A percentile compares a stretch with the other conserved stretches of the same genome.
Conservation (phyloP, 495 filamentous ascomycete species). For the Annulohypoxylon bovei region DNA sequence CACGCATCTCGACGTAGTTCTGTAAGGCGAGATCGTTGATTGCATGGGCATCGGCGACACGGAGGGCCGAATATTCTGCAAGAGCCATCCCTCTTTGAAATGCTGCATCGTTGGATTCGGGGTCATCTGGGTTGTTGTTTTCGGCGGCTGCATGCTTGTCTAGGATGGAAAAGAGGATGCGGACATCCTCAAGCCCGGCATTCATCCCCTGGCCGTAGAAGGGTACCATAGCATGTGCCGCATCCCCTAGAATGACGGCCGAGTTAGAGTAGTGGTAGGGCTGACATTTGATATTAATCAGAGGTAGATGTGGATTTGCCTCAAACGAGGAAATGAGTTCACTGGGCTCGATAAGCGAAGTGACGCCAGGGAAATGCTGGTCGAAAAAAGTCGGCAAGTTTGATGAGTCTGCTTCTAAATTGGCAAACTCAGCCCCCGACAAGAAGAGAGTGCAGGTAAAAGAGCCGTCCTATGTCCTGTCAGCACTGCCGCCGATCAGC, state of each 20-base stretch:
- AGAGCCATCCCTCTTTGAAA: slow-evolving; percentile 69
- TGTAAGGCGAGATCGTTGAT: slow-evolving; percentile 93
- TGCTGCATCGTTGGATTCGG: slow-evolving; percentile 30
- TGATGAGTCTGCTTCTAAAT: slow-evolving; percentile 65
- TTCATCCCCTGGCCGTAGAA: slow-evolving; percentile 95
- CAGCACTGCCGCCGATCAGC: not conserved
- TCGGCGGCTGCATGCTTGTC: slow-evolving; percentile 65
- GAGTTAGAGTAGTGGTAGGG: slow-evolving; percentile 83
- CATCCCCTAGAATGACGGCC: slow-evolving; percentile 90
- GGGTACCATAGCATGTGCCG: slow-evolving; percentile 96
- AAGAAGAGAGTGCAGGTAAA: slow-evolving; percentile 98
- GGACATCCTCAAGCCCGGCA: slow-evolving; percentile 83
- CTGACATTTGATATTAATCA: slow-evolving; percentile 90
- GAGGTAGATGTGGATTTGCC: slow-evolving; percentile 84
- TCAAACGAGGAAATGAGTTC: slow-evolving; percentile 77
- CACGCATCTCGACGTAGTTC: slow-evolving; percentile 94
- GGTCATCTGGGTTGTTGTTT: slow-evolving; percentile 36
- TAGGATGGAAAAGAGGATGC: slow-evolving; percentile 78
- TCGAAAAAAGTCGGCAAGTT: slow-evolving; percentile 78
- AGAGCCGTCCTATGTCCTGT: slow-evolving; percentile 70
- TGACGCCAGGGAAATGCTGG: slow-evolving; percentile 85
- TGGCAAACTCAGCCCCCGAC: slow-evolving; percentile 66
- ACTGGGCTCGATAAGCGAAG: slow-evolving; percentile 75
- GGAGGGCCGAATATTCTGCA: slow-evolving; percentile 74
- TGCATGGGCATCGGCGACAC: slow-evolving; percentile 79